phyloP scores from a whole-genome alignment of 2,329 filamentous ascomycete species.

The Orbilia javanica region DNA sequence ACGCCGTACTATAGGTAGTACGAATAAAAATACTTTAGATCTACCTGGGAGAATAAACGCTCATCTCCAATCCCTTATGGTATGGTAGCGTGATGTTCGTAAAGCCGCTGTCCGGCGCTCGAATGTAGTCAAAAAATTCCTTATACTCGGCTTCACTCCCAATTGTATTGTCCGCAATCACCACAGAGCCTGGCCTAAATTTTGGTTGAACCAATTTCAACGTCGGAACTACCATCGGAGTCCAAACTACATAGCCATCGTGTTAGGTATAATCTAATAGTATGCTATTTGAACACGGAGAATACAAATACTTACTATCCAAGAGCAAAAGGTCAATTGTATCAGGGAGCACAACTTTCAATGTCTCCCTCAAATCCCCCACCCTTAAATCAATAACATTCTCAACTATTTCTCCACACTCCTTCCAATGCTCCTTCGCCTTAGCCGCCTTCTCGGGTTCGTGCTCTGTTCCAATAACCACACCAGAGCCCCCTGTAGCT shows the following conservation, averaged over 20 bases:
- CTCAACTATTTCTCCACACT: conserved; percentile 69
- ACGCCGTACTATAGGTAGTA: too few relatives aligned
- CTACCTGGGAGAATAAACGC: conserved; percentile 64
- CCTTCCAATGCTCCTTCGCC: conserved; percentile 71
- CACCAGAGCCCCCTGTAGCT: conserved; percentile 63
- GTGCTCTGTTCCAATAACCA: conserved; percentile 74
- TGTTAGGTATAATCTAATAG: conserved; percentile 59
- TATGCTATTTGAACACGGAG: not conserved
- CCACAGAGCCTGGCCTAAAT: conserved; percentile 68
- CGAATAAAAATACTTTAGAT: too few relatives aligned
- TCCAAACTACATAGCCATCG: conserved; percentile 68
- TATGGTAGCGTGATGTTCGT: conserved; percentile 69
- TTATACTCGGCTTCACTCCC: conserved; percentile 66
- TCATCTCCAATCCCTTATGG: conserved; percentile 68
- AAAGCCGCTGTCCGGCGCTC: conserved; percentile 68
- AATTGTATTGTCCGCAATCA: conserved; percentile 70
- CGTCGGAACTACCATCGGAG: conserved; percentile 70
- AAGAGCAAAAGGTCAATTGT: conserved; percentile 72
- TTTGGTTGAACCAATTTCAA: conserved; percentile 68
- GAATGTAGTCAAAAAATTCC: conserved; percentile 69
- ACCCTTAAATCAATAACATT: conserved; percentile 71
- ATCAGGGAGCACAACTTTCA: conserved; percentile 67
- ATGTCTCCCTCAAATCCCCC: conserved; percentile 72
- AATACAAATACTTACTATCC: conserved; percentile 70
- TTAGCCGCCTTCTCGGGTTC: conserved; percentile 70